Conservation (phyloP, 306 rosid genomes). For the Dicorynia guianensis region DNA sequence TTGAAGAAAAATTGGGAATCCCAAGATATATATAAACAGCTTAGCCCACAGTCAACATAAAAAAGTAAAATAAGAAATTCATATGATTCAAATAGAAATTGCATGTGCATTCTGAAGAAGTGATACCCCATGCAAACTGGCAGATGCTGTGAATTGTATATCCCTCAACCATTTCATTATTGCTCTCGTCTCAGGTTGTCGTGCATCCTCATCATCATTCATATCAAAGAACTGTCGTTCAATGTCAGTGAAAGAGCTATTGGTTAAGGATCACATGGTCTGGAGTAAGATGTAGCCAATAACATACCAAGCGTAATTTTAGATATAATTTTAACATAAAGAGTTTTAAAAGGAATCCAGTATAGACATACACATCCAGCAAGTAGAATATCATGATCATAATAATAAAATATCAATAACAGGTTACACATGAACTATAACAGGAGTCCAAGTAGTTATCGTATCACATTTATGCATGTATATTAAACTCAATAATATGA, state of each 20-base stretch:
- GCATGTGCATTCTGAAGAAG: slow-evolving; percentile 35
- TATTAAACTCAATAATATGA: no score
- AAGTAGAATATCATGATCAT: slow-evolving; percentile 20
- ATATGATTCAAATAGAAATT: not conserved
- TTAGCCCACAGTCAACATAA: not conserved
- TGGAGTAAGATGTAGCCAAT: slow-evolving; percentile 21
- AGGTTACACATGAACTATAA: no score
- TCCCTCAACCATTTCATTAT: slow-evolving; percentile 87
- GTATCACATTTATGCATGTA: no score
- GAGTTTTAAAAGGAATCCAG: no score
- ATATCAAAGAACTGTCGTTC: slow-evolving; percentile 64
- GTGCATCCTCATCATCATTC: slow-evolving; percentile 64
- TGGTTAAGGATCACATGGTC: slow-evolving; percentile 27
- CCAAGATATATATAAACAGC: slow-evolving; percentile 23
- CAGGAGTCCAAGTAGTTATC: no score
- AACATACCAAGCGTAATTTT: not conserved
- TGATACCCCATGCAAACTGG: slow-evolving; percentile 97
- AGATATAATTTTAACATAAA: slow-evolving; percentile 19
- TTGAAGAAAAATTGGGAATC: slow-evolving; percentile 21
- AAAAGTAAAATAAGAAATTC: no score
- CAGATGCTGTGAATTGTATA: slow-evolving; percentile 87
- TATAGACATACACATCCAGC: slow-evolving; percentile 2
- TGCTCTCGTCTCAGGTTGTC: slow-evolving; percentile 94
- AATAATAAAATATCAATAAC: slow-evolving; percentile 4
- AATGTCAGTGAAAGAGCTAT: slow-evolving; percentile 40